Conservation (phyloP, 2,329 filamentous ascomycete genomes). For the Aurifilum marmelostoma region DNA sequence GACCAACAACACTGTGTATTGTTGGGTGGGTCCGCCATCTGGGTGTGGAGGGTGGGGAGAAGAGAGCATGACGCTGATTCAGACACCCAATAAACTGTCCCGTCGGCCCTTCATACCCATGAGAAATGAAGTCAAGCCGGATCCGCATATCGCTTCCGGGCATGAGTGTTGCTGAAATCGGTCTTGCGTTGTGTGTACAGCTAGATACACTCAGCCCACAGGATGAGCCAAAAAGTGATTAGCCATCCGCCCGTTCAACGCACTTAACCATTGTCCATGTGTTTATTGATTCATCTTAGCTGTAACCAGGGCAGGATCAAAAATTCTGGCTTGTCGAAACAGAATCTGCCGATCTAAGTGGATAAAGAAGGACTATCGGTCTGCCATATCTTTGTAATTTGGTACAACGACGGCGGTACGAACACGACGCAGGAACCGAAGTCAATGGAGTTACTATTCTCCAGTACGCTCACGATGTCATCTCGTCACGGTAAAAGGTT, state of each 20-base stretch:
- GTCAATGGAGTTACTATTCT: too few species aligned
- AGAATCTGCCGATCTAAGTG: too few species aligned
- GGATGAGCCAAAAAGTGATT: background rate
- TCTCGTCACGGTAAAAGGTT: background rate
- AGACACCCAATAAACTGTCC: background rate
- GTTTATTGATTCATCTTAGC: too few species aligned
- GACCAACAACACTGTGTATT: background rate
- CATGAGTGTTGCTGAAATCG: background rate
- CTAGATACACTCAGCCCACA: too few species aligned
- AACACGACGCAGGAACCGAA: too few species aligned
- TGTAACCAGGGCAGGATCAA: too few species aligned
- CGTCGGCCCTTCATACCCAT: background rate
- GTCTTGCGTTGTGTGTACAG: background rate
- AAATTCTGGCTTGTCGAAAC: too few species aligned
- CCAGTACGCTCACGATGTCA: background rate
- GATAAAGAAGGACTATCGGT: background rate
- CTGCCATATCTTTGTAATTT: background rate
- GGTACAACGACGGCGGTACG: background rate
- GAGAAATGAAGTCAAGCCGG: background rate
- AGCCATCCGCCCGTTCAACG: too few species aligned
- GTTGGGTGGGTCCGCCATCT: background rate
- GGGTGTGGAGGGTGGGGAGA: background rate
- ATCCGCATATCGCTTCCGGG: background rate
- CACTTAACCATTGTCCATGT: too few species aligned
- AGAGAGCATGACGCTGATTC: background rate